phyloP scores from a whole-genome alignment of 306 rosid genomes.

The Phaseolus lunatus region DNA sequence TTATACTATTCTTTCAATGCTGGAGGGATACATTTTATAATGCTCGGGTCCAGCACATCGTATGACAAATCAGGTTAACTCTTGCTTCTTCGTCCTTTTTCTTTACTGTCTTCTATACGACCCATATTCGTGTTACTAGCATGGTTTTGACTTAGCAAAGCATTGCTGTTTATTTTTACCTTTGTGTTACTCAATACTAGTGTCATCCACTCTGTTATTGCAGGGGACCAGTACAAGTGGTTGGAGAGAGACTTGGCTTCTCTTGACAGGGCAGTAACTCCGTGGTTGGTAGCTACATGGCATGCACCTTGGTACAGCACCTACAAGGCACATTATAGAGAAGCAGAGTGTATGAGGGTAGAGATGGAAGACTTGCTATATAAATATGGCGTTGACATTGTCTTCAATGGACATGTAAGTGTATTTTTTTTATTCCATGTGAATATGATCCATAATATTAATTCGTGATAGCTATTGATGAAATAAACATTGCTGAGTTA shows the following conservation, averaged over 20 bases:
- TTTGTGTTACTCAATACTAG: neutral
- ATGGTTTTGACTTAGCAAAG: neutral
- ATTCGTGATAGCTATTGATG: neutral
- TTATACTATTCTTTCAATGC: slow-evolving; percentile 88
- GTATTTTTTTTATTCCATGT: neutral
- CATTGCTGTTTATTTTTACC: neutral
- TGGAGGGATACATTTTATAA: slow-evolving; percentile 89
- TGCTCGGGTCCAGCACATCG: slow-evolving; percentile 77
- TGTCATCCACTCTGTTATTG: slow-evolving; percentile 20
- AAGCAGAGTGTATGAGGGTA: slow-evolving; percentile 91
- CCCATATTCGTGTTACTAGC: slow-evolving; percentile 6
- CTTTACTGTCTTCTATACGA: neutral
- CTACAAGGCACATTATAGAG: slow-evolving; percentile 83
- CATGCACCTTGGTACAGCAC: slow-evolving; percentile 97
- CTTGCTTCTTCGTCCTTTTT: slow-evolving; percentile 10
- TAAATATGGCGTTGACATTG: slow-evolving; percentile 71
- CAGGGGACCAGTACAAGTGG: slow-evolving; percentile 90
- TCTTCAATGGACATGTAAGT: slow-evolving; percentile 92
- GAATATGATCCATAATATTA: neutral
- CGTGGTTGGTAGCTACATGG: slow-evolving; percentile 94
- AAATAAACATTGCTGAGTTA: neutral
- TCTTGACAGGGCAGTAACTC: slow-evolving; percentile 79
- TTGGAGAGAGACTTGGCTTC: slow-evolving; percentile 77
- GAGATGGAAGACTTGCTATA: slow-evolving; percentile 84
- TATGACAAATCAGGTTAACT: slow-evolving; percentile 69